Conservation (phyloP, 352 stramenopile genomes). For the Globisporangium cederbergense region DNA sequence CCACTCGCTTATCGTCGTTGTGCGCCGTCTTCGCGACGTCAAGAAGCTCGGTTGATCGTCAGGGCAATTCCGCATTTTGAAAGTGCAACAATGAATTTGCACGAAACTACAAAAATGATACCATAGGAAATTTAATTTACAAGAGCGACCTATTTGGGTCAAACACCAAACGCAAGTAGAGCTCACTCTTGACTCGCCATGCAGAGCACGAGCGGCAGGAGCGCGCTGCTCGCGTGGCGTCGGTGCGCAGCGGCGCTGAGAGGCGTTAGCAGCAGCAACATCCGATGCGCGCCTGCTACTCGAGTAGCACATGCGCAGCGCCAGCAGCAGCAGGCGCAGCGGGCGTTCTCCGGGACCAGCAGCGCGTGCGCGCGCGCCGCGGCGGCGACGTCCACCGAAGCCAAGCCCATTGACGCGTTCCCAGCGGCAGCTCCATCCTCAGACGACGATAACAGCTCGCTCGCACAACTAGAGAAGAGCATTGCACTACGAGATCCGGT, state of each 20-base stretch:
- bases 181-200: neutral
- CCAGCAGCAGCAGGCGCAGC: neutral
- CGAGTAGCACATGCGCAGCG: neutral
- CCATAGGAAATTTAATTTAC: neutral
- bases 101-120: neutral
- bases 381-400: neutral
- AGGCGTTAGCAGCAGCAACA: neutral
- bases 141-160: neutral
- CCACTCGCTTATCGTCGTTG: neutral
- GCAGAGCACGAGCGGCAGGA: neutral
- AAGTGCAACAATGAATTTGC: neutral
- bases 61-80: neutral
- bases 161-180: neutral
- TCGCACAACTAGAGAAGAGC: constrained; percentile 30
- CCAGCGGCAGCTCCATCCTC: neutral
- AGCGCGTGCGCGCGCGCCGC: neutral
- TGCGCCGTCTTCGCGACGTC: no score
- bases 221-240: neutral
- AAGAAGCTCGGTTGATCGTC: no score
- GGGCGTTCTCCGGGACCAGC: neutral
- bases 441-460: neutral
- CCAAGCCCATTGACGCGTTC: neutral
- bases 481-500: constrained; percentile 29
- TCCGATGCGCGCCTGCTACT: neutral
- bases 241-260: neutral